phyloP scores from a whole-genome alignment of 805 yeast genomes.

The Myxozyma neglecta region DNA sequence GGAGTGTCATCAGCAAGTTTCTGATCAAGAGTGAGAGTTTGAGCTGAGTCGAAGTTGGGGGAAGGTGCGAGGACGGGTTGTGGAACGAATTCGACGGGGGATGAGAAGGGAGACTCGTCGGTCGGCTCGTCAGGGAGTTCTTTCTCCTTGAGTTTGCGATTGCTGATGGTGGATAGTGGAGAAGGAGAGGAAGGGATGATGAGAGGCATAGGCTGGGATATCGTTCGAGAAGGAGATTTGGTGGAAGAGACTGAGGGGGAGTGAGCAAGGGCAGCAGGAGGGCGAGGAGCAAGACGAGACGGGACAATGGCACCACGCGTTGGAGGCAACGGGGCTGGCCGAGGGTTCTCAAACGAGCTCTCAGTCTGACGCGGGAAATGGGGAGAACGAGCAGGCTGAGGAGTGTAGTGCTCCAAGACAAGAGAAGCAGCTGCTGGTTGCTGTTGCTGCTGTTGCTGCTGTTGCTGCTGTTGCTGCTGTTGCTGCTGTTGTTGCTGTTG shows the following conservation, averaged over 20 bases:
- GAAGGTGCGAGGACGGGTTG: neutral
- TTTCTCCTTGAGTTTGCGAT: slow-evolving; percentile 24
- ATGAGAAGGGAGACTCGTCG: slow-evolving; percentile 8
- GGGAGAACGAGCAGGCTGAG: slow-evolving; percentile 23
- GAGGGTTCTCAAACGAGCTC: slow-evolving; percentile 33
- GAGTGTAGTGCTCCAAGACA: neutral
- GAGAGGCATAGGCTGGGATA: slow-evolving; percentile 2
- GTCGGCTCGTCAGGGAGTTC: slow-evolving; percentile 28
- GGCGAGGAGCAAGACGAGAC: slow-evolving; percentile 39
- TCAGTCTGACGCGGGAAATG: slow-evolving; percentile 31
- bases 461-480: slow-evolving; percentile 11
- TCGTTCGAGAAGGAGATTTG: slow-evolving; percentile 3
- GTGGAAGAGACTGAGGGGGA: neutral
- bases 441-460: neutral
- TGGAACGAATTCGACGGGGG: slow-evolving; percentile 7
- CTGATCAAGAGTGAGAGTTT: too few species aligned
- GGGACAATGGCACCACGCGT: slow-evolving; percentile 25
- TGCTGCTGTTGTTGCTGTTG: slow-evolving; percentile 7
- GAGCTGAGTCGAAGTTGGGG: neutral
- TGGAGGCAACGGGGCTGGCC: slow-evolving; percentile 35
- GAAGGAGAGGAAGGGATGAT: neutral
- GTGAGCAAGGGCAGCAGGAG: slow-evolving; percentile 15
- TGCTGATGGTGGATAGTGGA: slow-evolving; percentile 2
- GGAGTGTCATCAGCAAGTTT: too few species aligned
- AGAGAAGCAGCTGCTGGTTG: slow-evolving; percentile 15